phyloP scores from a whole-genome alignment of 2,329 filamentous ascomycete genomes.

The Hymenoscyphus linearis region DNA sequence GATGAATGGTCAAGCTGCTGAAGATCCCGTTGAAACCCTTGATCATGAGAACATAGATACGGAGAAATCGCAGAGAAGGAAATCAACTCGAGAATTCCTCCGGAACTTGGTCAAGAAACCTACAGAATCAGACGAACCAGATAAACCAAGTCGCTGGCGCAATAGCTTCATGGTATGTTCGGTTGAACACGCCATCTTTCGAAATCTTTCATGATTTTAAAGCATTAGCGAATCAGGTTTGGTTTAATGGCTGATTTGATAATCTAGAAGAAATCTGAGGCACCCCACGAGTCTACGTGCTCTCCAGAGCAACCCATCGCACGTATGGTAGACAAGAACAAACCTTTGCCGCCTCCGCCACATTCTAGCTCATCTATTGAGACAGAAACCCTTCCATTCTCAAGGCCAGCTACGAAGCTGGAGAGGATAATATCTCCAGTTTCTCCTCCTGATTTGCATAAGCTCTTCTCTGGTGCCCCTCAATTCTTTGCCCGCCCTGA shows the following conservation, averaged over 20 bases:
- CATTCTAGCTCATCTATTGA: slow-evolving; percentile 29
- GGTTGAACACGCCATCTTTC: background rate
- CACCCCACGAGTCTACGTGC: slow-evolving; percentile 8
- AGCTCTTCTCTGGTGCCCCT: slow-evolving; percentile 70
- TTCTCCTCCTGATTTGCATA: slow-evolving; percentile 55
- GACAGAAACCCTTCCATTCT: slow-evolving; percentile 33
- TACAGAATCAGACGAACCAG: slow-evolving; percentile 9
- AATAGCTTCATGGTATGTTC: slow-evolving; percentile 16
- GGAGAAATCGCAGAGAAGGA: slow-evolving; percentile 28
- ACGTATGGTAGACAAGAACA: slow-evolving; percentile 42
- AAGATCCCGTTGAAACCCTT: background rate
- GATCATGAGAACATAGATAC: slow-evolving; percentile 12
- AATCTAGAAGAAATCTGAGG: slow-evolving; percentile 6
- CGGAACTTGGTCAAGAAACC: slow-evolving; percentile 30
- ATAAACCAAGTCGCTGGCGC: slow-evolving; percentile 17
- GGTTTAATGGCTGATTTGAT: slow-evolving; percentile 1
- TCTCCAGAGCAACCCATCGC: slow-evolving; percentile 12
- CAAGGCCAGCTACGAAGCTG: slow-evolving; percentile 30
- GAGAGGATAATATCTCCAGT: slow-evolving; percentile 56
- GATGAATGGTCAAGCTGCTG: slow-evolving; percentile 13
- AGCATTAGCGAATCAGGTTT: background rate
- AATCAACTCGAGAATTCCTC: slow-evolving; percentile 33
- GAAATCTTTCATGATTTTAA: background rate
- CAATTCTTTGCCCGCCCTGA: slow-evolving; percentile 62
- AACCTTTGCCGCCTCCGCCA: slow-evolving; percentile 52